phyloP scores from a whole-genome alignment of 2,329 filamentous ascomycete genomes.

The Boeremia lycopersici region DNA sequence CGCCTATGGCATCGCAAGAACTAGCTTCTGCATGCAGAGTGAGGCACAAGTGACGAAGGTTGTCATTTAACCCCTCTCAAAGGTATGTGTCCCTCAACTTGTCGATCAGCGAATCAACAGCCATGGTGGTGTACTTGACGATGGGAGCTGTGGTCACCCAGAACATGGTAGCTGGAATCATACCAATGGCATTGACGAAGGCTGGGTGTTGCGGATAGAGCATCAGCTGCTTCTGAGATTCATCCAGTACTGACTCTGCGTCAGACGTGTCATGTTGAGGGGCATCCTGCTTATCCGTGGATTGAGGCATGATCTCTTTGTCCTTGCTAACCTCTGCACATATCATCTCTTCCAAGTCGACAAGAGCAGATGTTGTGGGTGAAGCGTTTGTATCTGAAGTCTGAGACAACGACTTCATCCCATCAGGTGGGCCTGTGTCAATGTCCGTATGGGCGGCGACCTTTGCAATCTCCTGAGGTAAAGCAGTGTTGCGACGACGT shows the following conservation, averaged over 20 bases:
- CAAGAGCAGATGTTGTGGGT: background rate
- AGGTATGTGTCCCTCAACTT: constrained; percentile 9
- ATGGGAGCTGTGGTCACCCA: constrained; percentile 22
- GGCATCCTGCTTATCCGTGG: background rate
- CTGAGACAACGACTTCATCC: background rate
- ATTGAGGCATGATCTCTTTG: background rate
- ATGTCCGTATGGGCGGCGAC: background rate
- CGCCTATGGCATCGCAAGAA: background rate
- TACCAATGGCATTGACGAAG: constrained; percentile 32
- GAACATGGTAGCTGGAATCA: constrained; percentile 36
- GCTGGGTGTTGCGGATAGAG: constrained; percentile 21
- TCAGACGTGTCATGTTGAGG: too few species aligned
- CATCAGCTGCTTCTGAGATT: constrained; percentile 11
- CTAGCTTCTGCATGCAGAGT: background rate
- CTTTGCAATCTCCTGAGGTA: constrained; percentile 29
- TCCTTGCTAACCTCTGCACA: constrained; percentile 21
- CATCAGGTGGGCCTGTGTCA: background rate
- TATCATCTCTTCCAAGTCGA: constrained; percentile 14
- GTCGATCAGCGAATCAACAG: constrained; percentile 5
- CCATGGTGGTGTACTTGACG: constrained; percentile 6
- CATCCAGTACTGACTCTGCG: background rate
- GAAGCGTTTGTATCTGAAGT: background rate
- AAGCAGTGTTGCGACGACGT: constrained; percentile 25
- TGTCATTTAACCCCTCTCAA: background rate
- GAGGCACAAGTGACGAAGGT: background rate